Conservation (phyloP, 2,329 filamentous ascomycete genomes). For the Hypoxylon sp. region DNA sequence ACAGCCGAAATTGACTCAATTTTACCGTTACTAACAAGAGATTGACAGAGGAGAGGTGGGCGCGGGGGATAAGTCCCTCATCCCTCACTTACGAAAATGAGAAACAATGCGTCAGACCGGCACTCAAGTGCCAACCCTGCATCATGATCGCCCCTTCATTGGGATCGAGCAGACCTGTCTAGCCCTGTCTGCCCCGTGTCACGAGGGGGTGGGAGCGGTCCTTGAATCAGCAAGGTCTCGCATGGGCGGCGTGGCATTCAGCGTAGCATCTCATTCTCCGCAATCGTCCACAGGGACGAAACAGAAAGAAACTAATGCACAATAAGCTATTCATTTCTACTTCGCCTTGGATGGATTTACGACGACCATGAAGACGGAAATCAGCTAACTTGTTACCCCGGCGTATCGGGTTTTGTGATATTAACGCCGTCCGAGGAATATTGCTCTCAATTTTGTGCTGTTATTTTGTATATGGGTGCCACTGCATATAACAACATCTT, state of each 20-base stretch:
- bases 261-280: conserved; percentile 7
- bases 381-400: conserved; percentile 4
- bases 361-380: conserved; percentile 2
- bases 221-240: conserved; percentile 22
- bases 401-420: conserved; percentile 25
- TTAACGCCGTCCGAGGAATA: conserved; percentile 26
- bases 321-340: neutral
- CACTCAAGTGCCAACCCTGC: conserved; percentile 16
- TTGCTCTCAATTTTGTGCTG: conserved; percentile 6
- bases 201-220: conserved; percentile 14
- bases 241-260: conserved; percentile 19
- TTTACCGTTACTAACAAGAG: conserved; percentile 4
- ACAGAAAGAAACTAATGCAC: neutral
- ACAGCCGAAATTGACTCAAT: conserved; percentile 25
- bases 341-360: conserved; percentile 9
- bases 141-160: conserved; percentile 25
- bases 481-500: conserved; percentile 29
- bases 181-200: conserved; percentile 32
- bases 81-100: conserved; percentile 21
- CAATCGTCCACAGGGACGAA: neutral
- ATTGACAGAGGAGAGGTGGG: too few relatives aligned
- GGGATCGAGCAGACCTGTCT: conserved; percentile 37
- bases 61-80: conserved; percentile 35
- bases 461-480: conserved; percentile 14
- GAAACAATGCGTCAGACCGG: conserved; percentile 4